Conservation (phyloP, 2,329 filamentous ascomycete species). For the Teratosphaeria pseudoeucalypti region DNA sequence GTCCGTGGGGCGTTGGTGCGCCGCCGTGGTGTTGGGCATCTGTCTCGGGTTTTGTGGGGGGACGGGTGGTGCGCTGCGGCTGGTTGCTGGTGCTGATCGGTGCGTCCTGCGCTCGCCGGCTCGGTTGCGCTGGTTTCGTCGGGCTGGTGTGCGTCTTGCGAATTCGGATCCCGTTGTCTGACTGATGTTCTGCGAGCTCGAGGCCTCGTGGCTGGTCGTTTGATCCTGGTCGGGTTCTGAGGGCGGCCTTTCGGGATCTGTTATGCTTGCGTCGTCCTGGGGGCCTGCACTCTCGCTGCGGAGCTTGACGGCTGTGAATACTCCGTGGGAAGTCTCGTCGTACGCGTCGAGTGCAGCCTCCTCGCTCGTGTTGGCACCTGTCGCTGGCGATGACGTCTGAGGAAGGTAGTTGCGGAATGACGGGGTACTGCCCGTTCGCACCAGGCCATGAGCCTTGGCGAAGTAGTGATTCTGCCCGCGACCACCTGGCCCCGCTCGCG, state of each 20-base stretch:
- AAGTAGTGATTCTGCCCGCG: too few species aligned
- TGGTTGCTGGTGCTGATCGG: not conserved
- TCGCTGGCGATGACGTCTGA: too few species aligned
- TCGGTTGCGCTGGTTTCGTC: not conserved
- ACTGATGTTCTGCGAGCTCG: not conserved
- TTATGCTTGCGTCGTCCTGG: too few species aligned
- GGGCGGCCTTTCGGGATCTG: not conserved
- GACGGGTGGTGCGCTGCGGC: not conserved
- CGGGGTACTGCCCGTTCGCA: too few species aligned
- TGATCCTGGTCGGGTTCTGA: not conserved
- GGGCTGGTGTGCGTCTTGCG: not conserved
- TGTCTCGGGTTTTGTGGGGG: not conserved
- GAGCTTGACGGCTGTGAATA: too few species aligned
- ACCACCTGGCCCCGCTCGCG: too few species aligned
- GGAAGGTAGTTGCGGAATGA: too few species aligned
- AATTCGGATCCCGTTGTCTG: not conserved
- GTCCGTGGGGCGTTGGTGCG: not conserved
- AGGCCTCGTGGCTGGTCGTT: not conserved
- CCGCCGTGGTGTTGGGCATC: not conserved
- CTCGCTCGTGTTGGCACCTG: too few species aligned
- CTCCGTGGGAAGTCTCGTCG: too few species aligned
- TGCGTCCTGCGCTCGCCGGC: not conserved
- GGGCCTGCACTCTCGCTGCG: too few species aligned
- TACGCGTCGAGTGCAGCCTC: too few species aligned
- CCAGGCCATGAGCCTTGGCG: too few species aligned